A percentile compares a stretch with the other conserved stretches of the same genome.
These are phyloP conservation scores for Filobasidium floriforme DNA, from an alignment of 768 basidiomycete genomes.

Conservation along the genomic window DNA sequence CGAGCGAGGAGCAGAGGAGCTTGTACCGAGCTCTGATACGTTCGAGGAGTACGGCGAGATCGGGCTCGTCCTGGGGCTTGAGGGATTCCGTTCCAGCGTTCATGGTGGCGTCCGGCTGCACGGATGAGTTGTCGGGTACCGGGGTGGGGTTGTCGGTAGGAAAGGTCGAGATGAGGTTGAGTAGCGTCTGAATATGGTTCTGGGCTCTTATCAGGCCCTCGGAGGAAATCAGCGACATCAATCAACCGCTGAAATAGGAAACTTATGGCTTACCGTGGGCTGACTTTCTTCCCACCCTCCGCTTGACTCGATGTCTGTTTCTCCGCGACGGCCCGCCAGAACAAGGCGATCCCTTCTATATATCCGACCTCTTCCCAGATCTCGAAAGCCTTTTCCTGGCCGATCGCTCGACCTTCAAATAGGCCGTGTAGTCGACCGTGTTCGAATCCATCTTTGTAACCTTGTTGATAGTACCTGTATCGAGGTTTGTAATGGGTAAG, in stretches of 20 bases:
- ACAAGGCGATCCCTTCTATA: slow-evolving; percentile 73
- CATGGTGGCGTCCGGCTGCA: neutral
- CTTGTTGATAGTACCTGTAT: slow-evolving; percentile 67
- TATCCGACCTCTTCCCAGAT: slow-evolving; percentile 97
- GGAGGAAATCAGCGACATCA: slow-evolving; percentile 2
- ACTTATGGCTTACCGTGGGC: slow-evolving; percentile 1
- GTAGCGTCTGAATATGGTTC: slow-evolving; percentile 61
- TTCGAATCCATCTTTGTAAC: slow-evolving; percentile 66
- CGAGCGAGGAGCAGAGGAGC: slow-evolving; percentile 72
- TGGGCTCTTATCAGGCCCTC: slow-evolving; percentile 28
- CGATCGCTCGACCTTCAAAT: slow-evolving; percentile 82
- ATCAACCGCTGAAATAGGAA: neutral
- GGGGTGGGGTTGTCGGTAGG: slow-evolving; percentile 66
- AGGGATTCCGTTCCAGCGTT: slow-evolving; percentile 27
- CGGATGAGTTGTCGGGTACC: slow-evolving; percentile 18
- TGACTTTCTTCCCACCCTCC: slow-evolving; percentile 9
- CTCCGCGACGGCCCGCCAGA: slow-evolving; percentile 8
- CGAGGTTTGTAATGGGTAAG: neutral
- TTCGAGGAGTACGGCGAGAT: slow-evolving; percentile 68
- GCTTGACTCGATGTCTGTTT: slow-evolving; percentile 1
- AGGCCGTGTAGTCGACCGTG: slow-evolving; percentile 85
- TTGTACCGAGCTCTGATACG: slow-evolving; percentile 84
- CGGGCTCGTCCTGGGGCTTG: slow-evolving; percentile 45
- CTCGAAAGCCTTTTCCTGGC: slow-evolving; percentile 82
- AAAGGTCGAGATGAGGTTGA: slow-evolving; percentile 65